Percentiles rank a stretch among this genome's conserved stretches.
These are phyloP conservation scores for Puccinia brachypodii DNA, from an alignment of 1,284 basidiomycete genomes.

Conservation along the genomic window DNA sequence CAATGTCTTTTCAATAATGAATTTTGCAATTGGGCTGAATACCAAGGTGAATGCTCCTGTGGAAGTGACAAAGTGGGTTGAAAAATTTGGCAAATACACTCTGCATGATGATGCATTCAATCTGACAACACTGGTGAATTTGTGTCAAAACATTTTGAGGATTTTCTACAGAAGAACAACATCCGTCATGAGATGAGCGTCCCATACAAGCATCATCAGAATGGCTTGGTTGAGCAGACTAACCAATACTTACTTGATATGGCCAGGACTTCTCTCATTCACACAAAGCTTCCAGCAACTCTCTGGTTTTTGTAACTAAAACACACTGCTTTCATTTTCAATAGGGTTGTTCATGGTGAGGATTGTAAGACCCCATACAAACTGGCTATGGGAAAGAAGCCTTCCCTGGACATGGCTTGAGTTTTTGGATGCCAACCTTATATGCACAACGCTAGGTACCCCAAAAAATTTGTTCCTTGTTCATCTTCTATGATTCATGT, in stretches of 20 bases:
- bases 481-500: background rate
- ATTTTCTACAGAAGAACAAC: background rate
- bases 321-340: background rate
- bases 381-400: background rate
- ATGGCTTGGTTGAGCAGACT: background rate
- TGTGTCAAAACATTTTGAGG: background rate
- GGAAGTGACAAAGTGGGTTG: background rate
- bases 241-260: background rate
- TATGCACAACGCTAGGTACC: background rate
- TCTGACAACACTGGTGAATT: conserved; percentile 7
- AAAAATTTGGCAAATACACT: background rate
- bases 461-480: background rate
- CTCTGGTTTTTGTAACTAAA: background rate
- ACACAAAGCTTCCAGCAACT: background rate
- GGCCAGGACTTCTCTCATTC: background rate
- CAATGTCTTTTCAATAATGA: background rate
- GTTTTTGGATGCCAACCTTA: conserved; percentile 9
- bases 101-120: background rate
- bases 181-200: background rate
- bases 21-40: background rate
- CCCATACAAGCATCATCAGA: conserved; percentile 20
- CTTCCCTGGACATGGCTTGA: background rate
- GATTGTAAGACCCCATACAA: background rate
- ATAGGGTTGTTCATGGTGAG: background rate
- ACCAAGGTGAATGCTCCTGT: background rate